Percentiles rank a stretch among this genome's conserved stretches.
Conservation (phyloP, 176 grass and related monocot species). For the Raddia distichophylla region DNA sequence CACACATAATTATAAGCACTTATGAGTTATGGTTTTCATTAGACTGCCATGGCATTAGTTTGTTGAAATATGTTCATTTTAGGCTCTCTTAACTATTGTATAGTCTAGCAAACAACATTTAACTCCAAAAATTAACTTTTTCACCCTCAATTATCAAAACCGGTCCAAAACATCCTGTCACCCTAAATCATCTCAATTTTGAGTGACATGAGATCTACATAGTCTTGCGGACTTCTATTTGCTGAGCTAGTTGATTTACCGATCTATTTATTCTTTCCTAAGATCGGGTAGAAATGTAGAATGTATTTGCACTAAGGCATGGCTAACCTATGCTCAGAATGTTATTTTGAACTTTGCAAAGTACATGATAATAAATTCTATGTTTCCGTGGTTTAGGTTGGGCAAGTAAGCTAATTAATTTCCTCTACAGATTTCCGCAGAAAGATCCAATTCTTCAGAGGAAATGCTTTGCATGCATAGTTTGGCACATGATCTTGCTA, state of each 20-base stretch:
- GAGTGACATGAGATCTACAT: too few relatives aligned
- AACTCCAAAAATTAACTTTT: too few relatives aligned
- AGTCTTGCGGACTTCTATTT: background rate
- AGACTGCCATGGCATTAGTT: background rate
- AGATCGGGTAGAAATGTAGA: conserved; percentile 4
- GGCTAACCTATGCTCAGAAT: background rate
- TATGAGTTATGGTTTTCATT: background rate
- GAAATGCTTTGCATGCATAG: conserved; percentile 55
- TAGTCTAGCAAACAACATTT: too few relatives aligned
- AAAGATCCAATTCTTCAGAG: conserved; percentile 22
- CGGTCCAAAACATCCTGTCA: too few relatives aligned
- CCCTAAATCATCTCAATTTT: too few relatives aligned
- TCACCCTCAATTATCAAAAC: too few relatives aligned
- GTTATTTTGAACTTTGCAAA: background rate
- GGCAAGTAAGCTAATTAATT: conserved; percentile 25
- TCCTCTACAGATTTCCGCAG: conserved; percentile 18
- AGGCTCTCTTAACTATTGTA: too few relatives aligned
- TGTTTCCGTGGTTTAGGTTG: background rate
- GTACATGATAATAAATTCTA: conserved; percentile 15
- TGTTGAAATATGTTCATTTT: background rate
- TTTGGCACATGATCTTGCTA: conserved; percentile 64
- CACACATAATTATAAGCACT: background rate
- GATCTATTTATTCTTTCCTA: conserved; percentile 16
- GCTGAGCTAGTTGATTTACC: background rate
- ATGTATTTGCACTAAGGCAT: conserved; percentile 6